phyloP scores from a whole-genome alignment of 805 yeast genomes.

The Lipomyces kockii region DNA sequence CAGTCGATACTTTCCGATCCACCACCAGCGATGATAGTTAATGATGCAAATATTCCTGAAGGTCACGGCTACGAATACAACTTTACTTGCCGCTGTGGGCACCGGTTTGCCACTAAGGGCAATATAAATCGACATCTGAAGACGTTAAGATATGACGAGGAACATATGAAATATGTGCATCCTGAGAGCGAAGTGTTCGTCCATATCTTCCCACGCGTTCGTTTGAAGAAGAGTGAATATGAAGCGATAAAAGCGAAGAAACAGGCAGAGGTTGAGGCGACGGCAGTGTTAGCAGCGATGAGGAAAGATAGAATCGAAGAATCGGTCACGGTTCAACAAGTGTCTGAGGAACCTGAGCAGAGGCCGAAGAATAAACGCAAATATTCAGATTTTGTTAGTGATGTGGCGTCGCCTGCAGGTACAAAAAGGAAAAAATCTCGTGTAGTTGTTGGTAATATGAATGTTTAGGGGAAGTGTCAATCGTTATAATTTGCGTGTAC shows the following conservation, averaged over 20 bases:
- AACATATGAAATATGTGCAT: constrained; percentile 23
- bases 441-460: background rate
- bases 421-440: background rate
- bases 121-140: constrained; percentile 30
- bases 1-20: constrained; percentile 24
- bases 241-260: background rate
- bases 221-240: background rate
- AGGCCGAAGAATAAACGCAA: background rate
- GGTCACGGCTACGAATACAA: constrained; percentile 13
- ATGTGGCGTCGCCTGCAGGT: background rate
- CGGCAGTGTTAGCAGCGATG: background rate
- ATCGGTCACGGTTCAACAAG: background rate
- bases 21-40: background rate
- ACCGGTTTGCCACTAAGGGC: constrained; percentile 28
- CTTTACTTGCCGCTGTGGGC: constrained; percentile 30
- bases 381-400: background rate
- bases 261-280: constrained; percentile 2
- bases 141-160: constrained; percentile 23
- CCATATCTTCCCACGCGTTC: constrained; percentile 20
- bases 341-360: background rate
- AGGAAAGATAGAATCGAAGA: background rate
- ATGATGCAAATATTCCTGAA: constrained; percentile 1
- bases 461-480: background rate
- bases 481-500: background rate
- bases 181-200: constrained; percentile 25